phyloP scores from a whole-genome alignment of 805 yeast genomes.

The Lipomyces sp. region DNA sequence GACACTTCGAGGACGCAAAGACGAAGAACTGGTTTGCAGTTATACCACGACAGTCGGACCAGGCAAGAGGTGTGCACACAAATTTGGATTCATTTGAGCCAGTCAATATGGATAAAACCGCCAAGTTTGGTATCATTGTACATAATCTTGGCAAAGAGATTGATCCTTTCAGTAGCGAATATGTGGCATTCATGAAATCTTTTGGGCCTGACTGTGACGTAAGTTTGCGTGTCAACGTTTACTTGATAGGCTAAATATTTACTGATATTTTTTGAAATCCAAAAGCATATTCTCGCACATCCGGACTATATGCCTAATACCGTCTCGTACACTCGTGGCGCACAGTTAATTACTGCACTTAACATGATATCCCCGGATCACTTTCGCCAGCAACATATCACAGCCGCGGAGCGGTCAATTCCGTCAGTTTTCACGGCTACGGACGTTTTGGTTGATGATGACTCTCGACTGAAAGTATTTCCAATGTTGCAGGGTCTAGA shows the following conservation, averaged over 20 bases:
- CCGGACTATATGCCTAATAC: conserved; percentile 58
- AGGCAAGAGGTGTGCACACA: conserved; percentile 6
- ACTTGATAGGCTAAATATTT: background rate
- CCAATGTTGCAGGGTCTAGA: conserved; percentile 9
- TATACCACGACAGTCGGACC: conserved; percentile 12
- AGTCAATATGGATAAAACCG: background rate
- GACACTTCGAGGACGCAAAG: conserved; percentile 41
- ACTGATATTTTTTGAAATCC: background rate
- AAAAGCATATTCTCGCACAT: conserved; percentile 69
- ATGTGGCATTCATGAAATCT: conserved; percentile 44
- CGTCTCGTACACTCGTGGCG: conserved; percentile 56
- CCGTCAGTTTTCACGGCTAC: too few relatives aligned
- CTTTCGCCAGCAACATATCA: conserved; percentile 24
- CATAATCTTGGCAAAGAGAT: conserved; percentile 71
- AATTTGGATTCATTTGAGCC: conserved; percentile 25
- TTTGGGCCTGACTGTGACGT: conserved; percentile 48
- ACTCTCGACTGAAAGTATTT: background rate
- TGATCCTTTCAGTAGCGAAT: conserved; percentile 45
- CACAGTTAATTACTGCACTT: conserved; percentile 37
- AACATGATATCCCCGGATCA: conserved; percentile 34
- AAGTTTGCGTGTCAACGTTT: background rate
- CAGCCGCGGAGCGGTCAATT: background rate
- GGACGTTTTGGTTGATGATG: too few relatives aligned
- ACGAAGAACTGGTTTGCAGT: conserved; percentile 19
- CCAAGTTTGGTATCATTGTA: conserved; percentile 51